These are phyloP conservation scores for Coniella vitis DNA, from an alignment of 2,329 filamentous ascomycete species.

Conservation along the genomic window DNA sequence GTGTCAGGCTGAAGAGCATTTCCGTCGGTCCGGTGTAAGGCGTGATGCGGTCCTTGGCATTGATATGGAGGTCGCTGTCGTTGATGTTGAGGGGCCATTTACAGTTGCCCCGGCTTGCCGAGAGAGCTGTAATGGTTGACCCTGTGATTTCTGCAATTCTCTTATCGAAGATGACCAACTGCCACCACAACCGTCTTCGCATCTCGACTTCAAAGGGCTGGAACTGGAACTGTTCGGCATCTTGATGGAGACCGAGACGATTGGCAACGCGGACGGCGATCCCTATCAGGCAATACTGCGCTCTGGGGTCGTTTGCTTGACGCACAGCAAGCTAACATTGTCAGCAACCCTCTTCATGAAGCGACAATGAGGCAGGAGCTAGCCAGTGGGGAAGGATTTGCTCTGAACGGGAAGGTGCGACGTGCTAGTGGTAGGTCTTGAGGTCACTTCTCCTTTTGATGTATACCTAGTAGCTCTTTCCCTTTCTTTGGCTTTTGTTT, in stretches of 20 bases:
- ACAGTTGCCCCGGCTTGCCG: slow-evolving; percentile 44
- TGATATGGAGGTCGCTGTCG: slow-evolving; percentile 50
- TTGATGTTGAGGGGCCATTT: slow-evolving; percentile 55
- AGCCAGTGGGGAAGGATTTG: background rate
- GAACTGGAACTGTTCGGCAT: slow-evolving; percentile 45
- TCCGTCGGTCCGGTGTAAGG: slow-evolving; percentile 48
- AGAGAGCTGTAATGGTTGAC: slow-evolving; percentile 49
- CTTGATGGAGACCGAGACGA: slow-evolving; percentile 61
- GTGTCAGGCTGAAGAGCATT: slow-evolving; percentile 52
- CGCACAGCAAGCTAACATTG: slow-evolving; percentile 45
- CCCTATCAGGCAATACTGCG: slow-evolving; percentile 55
- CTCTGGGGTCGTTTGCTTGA: slow-evolving; percentile 52
- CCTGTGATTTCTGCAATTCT: slow-evolving; percentile 62
- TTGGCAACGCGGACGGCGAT: slow-evolving; percentile 62
- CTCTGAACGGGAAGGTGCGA: too few relatives aligned
- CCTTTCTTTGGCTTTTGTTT: too few relatives aligned
- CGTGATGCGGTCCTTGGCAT: slow-evolving; percentile 47
- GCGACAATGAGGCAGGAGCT: too few relatives aligned
- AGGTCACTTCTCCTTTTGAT: too few relatives aligned
- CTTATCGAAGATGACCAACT: slow-evolving; percentile 60
- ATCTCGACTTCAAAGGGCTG: slow-evolving; percentile 60
- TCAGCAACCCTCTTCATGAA: slow-evolving; percentile 19
- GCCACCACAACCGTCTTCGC: slow-evolving; percentile 69
- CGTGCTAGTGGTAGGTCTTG: too few relatives aligned
- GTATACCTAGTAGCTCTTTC: too few relatives aligned